Conservation (phyloP, 1,284 basidiomycete species). For the Rhodotorula sp. region DNA sequence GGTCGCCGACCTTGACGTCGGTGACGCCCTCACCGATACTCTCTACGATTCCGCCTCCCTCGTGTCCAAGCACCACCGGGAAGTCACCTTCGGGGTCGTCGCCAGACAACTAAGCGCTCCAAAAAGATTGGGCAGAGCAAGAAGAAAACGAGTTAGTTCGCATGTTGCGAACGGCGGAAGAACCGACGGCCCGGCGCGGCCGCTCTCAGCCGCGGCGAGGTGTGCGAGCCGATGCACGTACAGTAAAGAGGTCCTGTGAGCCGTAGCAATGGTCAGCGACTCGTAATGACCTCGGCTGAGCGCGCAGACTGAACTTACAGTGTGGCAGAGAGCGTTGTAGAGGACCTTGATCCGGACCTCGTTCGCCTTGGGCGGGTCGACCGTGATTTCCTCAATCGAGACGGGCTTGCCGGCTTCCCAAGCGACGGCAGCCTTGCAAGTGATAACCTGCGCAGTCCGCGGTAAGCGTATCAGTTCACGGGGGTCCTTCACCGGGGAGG, state of each 20-base stretch:
- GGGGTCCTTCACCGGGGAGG: not conserved
- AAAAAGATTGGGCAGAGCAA: not conserved
- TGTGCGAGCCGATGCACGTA: slow-evolving; percentile 8
- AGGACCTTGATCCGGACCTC: slow-evolving; percentile 94
- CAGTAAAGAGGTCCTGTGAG: slow-evolving; percentile 38
- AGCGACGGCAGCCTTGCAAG: slow-evolving; percentile 84
- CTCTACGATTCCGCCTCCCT: slow-evolving; percentile 63
- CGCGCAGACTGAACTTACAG: slow-evolving; percentile 51
- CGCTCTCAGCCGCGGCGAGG: not conserved
- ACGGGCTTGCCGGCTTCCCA: slow-evolving; percentile 84
- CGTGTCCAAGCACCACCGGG: slow-evolving; percentile 71
- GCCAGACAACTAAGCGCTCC: slow-evolving; percentile 66
- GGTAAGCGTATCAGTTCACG: not conserved
- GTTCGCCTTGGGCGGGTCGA: slow-evolving; percentile 80
- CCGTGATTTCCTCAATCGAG: slow-evolving; percentile 86
- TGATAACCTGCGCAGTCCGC: slow-evolving; percentile 59
- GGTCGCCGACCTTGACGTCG: slow-evolving; percentile 78
- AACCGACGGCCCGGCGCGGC: not conserved
- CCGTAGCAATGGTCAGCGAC: not conserved
- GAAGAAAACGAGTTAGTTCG: not conserved
- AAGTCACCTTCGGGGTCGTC: slow-evolving; percentile 95
- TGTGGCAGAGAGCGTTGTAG: slow-evolving; percentile 94
- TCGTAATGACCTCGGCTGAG: not conserved
- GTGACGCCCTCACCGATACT: slow-evolving; percentile 91
- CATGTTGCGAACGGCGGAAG: not conserved